Evolutionary conservation across 331 rosid species (phyloP).

Genomic region (Malus hybrid): DNA sequence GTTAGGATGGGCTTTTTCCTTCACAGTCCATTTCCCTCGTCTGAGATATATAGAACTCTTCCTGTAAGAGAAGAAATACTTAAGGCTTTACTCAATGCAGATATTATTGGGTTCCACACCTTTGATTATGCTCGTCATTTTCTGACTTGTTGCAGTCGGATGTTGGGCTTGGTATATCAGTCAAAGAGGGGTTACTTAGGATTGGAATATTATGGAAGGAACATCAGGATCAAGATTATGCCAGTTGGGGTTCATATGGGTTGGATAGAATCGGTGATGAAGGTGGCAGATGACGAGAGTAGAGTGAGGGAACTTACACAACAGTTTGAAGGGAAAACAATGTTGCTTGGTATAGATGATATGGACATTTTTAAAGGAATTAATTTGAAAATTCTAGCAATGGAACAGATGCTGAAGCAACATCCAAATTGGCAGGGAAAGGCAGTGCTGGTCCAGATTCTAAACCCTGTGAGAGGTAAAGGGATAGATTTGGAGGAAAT

Average conservation of each 20-base stretch:
- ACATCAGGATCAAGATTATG: constrained; percentile 85
- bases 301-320: constrained; percentile 51
- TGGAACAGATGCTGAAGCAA: constrained; percentile 84
- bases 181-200: constrained; percentile 87
- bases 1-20: constrained; percentile 87
- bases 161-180: constrained; percentile 90
- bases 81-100: constrained; percentile 77
- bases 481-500: constrained; percentile 62
- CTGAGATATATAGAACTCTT: constrained; percentile 86
- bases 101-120: constrained; percentile 89
- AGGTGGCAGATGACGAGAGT: constrained; percentile 52
- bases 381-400: constrained; percentile 76
- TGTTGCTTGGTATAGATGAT: constrained; percentile 82
- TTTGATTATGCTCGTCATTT: constrained; percentile 94
- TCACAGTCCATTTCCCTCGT: constrained; percentile 95
- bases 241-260: constrained; percentile 94
- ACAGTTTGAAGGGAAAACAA: constrained; percentile 62
- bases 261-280: constrained; percentile 69
- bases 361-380: constrained; percentile 85
- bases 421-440: constrained; percentile 75
- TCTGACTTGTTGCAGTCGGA: constrained; percentile 86
- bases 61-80: constrained; percentile 90
- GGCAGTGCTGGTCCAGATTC: constrained; percentile 79
- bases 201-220: constrained; percentile 85
- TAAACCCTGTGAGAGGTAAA: constrained; percentile 79